Conservation (phyloP, 192 early-diverging fungal genomes). For the Coemansia sp. region DNA sequence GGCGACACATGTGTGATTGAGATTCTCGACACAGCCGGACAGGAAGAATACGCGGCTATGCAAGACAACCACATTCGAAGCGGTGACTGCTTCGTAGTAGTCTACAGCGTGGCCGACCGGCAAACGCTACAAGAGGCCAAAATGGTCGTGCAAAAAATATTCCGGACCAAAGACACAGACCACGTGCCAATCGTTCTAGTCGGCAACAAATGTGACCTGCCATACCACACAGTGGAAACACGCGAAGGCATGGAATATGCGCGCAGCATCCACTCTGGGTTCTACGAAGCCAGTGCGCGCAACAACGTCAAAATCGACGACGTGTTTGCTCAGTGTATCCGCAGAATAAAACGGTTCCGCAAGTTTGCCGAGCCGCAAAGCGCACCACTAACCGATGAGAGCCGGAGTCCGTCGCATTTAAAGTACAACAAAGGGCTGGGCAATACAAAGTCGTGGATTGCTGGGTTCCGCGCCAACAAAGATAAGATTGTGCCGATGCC, state of each 20-base stretch:
- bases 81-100: constrained; percentile 88
- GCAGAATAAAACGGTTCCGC: constrained; percentile 62
- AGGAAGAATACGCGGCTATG: constrained; percentile 78
- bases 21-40: constrained; percentile 95
- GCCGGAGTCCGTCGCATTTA: constrained; percentile 3
- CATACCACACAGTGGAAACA: constrained; percentile 76
- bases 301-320: constrained; percentile 90
- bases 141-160: constrained; percentile 83
- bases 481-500: constrained; percentile 1
- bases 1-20: constrained; percentile 95
- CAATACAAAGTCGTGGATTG: constrained; percentile 38
- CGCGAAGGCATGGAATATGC: constrained; percentile 84
- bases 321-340: constrained; percentile 79
- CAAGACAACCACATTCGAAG: constrained; percentile 84
- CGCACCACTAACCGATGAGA: neutral
- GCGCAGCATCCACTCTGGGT: constrained; percentile 70
- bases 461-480: constrained; percentile 18
- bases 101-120: constrained; percentile 87
- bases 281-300: constrained; percentile 89
- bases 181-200: constrained; percentile 86
- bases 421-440: constrained; percentile 11
- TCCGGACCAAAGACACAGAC: constrained; percentile 88
- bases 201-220: constrained; percentile 92
- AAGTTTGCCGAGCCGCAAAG: constrained; percentile 17
- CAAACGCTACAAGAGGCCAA: constrained; percentile 87